Evolutionary conservation across 2,329 filamentous ascomycete species (phyloP), one percentile per base, ranked within the genome.

Genomic region (Alternaria tenuissima): DNA sequence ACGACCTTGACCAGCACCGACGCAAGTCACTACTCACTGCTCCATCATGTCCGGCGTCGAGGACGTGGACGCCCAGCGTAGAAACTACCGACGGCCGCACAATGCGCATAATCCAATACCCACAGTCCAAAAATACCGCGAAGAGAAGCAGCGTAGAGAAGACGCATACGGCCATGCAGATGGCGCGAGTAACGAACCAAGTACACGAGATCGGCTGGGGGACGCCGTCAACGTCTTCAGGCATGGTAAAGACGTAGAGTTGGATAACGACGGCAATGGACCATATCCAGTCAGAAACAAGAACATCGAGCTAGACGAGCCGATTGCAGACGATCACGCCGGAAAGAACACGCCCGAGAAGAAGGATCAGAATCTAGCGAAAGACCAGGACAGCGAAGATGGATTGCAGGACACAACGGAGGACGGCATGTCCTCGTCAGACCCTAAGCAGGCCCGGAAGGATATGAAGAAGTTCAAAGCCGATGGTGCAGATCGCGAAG

Each of bases 401-500:
- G 64, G 67, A 11, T 63, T 70, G 26, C 57, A 74, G 46, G 82
- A 84, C 58, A 85, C 82, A 2, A 83, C 82, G 1, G 77, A 85
- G 64, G 76, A 76, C 14, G 66, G 69, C 4, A 61, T 78, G 24
- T 66, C 63, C 14, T 74, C 75, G 8, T 62, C 66, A 53, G 77
- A 84, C 57, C 81, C 83, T 1, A 82, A 81, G 67, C 76, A 82
- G 61, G 80, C 81, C 60, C 75, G 83, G 39, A 85, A 85, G 71
- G 66, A 74, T 12, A 81, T 85, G 79, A 83, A 85, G 70, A 81
- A 84, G 59, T 78, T 77, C 59, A 79, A 75, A 46, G 78, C 81
- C 30, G 81, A 84, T 58, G 78, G 81, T 30, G 81, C 82, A 26
- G 82, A 84, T 59, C 80, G 85, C 60, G 83, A 90, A 71, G 89